phyloP scores from a whole-genome alignment of 2,329 filamentous ascomycete species.

The Exophiala dermatitidis region DNA sequence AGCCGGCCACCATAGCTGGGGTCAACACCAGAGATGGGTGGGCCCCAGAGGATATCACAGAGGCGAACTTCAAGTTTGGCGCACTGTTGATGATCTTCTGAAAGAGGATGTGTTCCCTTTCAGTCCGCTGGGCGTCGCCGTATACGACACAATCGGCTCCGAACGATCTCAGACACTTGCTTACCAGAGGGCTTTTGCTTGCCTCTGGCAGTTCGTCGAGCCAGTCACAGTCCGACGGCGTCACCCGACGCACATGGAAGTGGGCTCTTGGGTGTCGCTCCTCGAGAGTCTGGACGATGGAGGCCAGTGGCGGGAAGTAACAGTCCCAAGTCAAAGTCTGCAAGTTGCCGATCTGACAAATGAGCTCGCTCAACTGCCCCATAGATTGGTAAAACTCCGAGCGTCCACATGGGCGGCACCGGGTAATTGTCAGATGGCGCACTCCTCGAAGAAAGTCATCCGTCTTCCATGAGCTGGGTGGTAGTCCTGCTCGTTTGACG shows the following conservation, averaged over 20 bases:
- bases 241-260: constrained; percentile 6
- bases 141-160: neutral
- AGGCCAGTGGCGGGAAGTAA: neutral
- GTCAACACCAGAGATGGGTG: no score
- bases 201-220: neutral
- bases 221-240: no score
- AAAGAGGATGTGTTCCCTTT: constrained; percentile 3
- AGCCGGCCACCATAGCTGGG: neutral
- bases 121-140: neutral
- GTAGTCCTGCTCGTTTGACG: neutral
- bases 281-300: constrained; percentile 9
- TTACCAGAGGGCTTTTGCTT: neutral
- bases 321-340: constrained; percentile 14
- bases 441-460: constrained; percentile 11
- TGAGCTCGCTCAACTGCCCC: neutral
- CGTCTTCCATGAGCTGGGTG: neutral
- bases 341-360: constrained; percentile 12
- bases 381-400: no score
- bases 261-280: constrained; percentile 16
- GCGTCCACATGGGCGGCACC: no score
- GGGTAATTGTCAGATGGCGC: constrained; percentile 13
- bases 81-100: constrained; percentile 10
- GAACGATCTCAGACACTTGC: neutral
- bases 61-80: constrained; percentile 14
- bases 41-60: neutral